These are phyloP conservation scores for Psidium friedrichsthalianum DNA, from an alignment of 345 rosid genomes.

Conservation along the genomic window DNA sequence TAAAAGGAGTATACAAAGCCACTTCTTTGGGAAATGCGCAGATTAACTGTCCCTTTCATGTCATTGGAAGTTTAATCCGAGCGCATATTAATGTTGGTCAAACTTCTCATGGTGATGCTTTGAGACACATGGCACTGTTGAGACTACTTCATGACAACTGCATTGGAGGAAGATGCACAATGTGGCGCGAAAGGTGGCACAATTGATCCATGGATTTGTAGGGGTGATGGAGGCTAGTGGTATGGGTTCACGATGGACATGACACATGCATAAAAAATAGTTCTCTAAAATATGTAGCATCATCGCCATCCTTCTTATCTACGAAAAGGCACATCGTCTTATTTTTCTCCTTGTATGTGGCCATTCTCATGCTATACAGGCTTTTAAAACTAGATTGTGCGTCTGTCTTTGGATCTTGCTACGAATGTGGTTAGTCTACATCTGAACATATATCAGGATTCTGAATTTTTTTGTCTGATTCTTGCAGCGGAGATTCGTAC, in stretches of 20 bases:
- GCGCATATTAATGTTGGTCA: neutral
- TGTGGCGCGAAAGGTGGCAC: neutral
- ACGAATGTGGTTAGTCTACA: neutral
- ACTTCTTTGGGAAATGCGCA: neutral
- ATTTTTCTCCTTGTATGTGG: neutral
- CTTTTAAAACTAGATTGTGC: neutral
- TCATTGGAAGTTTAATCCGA: neutral
- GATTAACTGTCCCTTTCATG: neutral
- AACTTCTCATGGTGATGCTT: neutral
- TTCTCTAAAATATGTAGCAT: neutral
- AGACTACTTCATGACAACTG: neutral
- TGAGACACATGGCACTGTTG: neutral
- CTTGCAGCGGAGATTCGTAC: slow-evolving; percentile 76
- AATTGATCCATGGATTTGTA: neutral
- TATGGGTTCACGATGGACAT: neutral
- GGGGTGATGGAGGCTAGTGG: neutral
- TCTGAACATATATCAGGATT: neutral
- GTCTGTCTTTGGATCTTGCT: neutral
- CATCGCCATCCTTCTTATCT: neutral
- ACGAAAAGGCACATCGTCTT: neutral
- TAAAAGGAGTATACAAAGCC: neutral
- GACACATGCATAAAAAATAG: neutral
- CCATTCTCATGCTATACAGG: neutral
- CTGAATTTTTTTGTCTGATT: neutral
- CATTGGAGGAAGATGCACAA: neutral